Percentiles rank a stretch among this genome's conserved stretches.
Evolutionary conservation across 129 eudicot genomes (phyloP).

Genomic region (Tanacetum coccineum): DNA sequence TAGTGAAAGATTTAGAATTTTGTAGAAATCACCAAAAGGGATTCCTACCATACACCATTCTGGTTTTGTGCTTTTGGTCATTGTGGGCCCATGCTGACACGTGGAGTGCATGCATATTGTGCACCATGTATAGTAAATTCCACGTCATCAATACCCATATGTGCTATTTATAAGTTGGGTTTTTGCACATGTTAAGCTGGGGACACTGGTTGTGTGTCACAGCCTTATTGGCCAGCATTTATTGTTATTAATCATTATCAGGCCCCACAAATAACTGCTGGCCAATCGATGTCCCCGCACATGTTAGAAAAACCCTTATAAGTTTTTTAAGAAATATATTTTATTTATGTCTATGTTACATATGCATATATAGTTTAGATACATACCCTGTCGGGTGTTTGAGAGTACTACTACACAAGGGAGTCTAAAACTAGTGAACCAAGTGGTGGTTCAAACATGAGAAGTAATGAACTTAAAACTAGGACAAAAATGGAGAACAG

Average conservation of each 20-base stretch:
- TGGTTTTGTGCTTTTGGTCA: not conserved
- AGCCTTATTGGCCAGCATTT: too few relatives aligned
- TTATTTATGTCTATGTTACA: constrained; percentile 9
- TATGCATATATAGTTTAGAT: not conserved
- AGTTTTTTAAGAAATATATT: not conserved
- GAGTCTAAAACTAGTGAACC: constrained; percentile 35
- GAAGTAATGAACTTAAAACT: constrained; percentile 47
- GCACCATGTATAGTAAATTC: not conserved
- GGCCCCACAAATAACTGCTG: too few relatives aligned
- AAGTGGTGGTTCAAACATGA: constrained; percentile 60
- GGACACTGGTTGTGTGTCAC: too few relatives aligned
- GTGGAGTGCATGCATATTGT: constrained; percentile 13
- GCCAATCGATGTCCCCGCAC: too few relatives aligned
- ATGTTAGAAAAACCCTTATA: too few relatives aligned
- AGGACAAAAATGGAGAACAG: constrained; percentile 55
- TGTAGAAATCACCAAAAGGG: constrained; percentile 15
- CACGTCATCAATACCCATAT: too few relatives aligned
- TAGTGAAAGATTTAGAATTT: constrained; percentile 9
- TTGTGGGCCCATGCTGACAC: constrained; percentile 6
- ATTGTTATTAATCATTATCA: too few relatives aligned
- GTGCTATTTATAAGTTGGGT: too few relatives aligned
- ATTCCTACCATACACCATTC: not conserved
- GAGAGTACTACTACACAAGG: constrained; percentile 23
- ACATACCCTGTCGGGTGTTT: constrained; percentile 4
- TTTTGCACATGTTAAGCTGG: too few relatives aligned